Base-by-base conservation (phyloP, 768 basidiomycete genomes). In the Tremella mesenterica region DNA sequence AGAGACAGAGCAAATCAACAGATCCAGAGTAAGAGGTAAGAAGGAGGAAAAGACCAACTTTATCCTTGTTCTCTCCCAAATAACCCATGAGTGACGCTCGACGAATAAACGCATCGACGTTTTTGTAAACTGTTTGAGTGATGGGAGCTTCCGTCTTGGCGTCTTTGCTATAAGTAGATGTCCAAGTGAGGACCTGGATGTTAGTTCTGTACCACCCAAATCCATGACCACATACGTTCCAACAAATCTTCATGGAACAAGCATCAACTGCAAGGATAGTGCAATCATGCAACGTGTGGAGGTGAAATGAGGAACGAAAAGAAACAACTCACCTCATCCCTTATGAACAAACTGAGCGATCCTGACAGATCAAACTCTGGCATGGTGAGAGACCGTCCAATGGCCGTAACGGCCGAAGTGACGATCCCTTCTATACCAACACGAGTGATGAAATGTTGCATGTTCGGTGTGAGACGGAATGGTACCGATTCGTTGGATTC, bases 361-460 rank as follows among this genome's bases (percentile, higher is more conserved):
- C 89, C 86, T 57, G 95, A 91, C 56, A 99, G 77, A 57, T 96
- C 89, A 70, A 85, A 92, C 86, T 96, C 91, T 16, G 91, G 90
- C 66, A 90, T 85, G 3, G 88, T 90, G 43, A 99, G 77, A 56
- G 85, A 85, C 45, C 90, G 81, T 4, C 84, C 91, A 48, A 99
- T 90, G 1, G 91, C 86, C 79, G 95, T 85, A 47, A 93, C 83
- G 3, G 86, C 83, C 7, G 86, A 80, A 0, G 88, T 83, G 36
- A 99, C 76, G 31, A 95, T 75, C 7, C 93, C 95, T 71, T 99
- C 95, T 1, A 84, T 86, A 36, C 87, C 85, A 50, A 88, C 80
- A 1, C 86, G 85, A 1, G 88, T 89, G 31, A 97, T 75, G 76
- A 99, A 92, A 58, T 81, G 79, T 74, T 99, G 95, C 77, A 99